Percentiles rank a stretch among this genome's conserved stretches.
These are phyloP conservation scores for Coniferiporia weirii DNA, from an alignment of 1,284 basidiomycete genomes.

Conservation along the genomic window DNA sequence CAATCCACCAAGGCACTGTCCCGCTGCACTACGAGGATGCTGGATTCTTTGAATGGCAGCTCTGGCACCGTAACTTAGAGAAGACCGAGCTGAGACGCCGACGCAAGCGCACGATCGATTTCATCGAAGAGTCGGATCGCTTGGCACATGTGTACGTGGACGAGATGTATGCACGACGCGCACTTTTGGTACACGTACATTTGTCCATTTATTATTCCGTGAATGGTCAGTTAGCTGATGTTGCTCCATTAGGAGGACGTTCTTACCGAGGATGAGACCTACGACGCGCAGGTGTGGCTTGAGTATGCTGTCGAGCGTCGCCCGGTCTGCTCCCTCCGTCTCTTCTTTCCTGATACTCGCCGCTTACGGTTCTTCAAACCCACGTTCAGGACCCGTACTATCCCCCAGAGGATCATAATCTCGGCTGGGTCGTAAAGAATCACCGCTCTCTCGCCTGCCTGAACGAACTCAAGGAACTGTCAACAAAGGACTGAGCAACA, in stretches of 20 bases:
- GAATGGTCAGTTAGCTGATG: not conserved
- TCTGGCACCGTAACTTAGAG: constrained; percentile 35
- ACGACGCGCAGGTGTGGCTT: constrained; percentile 13
- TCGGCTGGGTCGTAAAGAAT: constrained; percentile 37
- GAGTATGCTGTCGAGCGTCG: constrained; percentile 13
- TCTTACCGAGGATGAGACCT: constrained; percentile 14
- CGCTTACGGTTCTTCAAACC: not conserved
- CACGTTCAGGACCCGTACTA: constrained; percentile 32
- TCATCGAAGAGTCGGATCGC: constrained; percentile 31
- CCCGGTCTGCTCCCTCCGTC: not conserved
- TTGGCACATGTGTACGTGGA: constrained; percentile 34
- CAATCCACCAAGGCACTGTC: constrained; percentile 33
- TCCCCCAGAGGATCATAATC: constrained; percentile 32
- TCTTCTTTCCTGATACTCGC: not conserved
- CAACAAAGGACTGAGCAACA: not conserved
- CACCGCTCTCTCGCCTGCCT: constrained; percentile 35
- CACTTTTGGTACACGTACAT: constrained; percentile 19
- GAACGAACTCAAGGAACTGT: constrained; percentile 26
- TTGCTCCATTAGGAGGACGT: not conserved
- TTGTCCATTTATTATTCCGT: constrained; percentile 16
- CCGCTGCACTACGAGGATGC: constrained; percentile 36
- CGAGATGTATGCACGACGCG: constrained; percentile 29
- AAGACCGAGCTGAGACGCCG: constrained; percentile 31
- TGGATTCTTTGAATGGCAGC: constrained; percentile 35
- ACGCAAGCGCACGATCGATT: constrained; percentile 31